A percentile compares a stretch with the other conserved stretches of the same genome.
phyloP scores from a whole-genome alignment of 2,329 filamentous ascomycete species.

The Exophiala sideris region DNA sequence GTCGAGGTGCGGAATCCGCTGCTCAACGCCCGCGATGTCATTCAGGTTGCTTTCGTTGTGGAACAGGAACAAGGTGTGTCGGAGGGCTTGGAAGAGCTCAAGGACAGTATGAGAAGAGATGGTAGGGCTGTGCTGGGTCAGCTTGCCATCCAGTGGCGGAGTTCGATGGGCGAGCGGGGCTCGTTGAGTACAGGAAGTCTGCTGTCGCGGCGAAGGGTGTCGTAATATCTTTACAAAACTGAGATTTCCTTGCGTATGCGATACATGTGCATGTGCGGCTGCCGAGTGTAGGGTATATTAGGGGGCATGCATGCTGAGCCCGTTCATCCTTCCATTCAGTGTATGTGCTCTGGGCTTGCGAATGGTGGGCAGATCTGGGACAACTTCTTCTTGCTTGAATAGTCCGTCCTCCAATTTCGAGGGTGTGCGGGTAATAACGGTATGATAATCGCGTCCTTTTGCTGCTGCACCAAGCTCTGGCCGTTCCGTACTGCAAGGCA shows the following conservation, averaged over 20 bases:
- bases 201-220: slow-evolving; percentile 39
- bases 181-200: slow-evolving; percentile 84
- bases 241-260: not conserved
- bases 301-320: slow-evolving; percentile 27
- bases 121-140: slow-evolving; percentile 68
- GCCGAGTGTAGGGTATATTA: not conserved
- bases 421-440: slow-evolving; percentile 64
- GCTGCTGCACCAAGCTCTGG: slow-evolving; percentile 16
- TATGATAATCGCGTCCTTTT: slow-evolving; percentile 55
- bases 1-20: slow-evolving; percentile 41
- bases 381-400: slow-evolving; percentile 28
- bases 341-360: slow-evolving; percentile 12
- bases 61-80: slow-evolving; percentile 52
- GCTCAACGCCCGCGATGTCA: slow-evolving; percentile 59
- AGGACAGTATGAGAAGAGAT: slow-evolving; percentile 38
- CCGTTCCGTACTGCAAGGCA: slow-evolving; percentile 52
- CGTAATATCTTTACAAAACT: not conserved
- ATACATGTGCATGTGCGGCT: not conserved
- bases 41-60: slow-evolving; percentile 62
- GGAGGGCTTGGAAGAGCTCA: slow-evolving; percentile 50
- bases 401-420: slow-evolving; percentile 78
- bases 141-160: slow-evolving; percentile 81
- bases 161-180: slow-evolving; percentile 83
- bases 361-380: slow-evolving; percentile 17
- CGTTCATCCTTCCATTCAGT: slow-evolving; percentile 22